These are phyloP conservation scores for Chlorella sp. DNA, from an alignment of 139 green algal genomes.

Conservation along the genomic window DNA sequence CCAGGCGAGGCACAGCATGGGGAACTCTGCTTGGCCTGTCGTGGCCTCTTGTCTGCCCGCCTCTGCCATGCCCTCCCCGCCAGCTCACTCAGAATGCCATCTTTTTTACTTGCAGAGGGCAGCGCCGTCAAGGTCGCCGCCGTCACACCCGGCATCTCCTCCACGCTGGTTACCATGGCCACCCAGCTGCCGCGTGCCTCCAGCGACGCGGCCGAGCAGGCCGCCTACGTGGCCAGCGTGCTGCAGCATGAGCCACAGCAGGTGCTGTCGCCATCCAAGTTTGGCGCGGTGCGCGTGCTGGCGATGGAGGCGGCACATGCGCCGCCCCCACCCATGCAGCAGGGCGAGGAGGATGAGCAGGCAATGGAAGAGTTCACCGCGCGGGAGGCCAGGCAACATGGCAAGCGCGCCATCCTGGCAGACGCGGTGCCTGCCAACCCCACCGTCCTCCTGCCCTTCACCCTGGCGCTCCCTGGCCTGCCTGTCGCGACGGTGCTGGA, in stretches of 20 bases:
- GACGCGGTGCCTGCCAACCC: too few relatives aligned
- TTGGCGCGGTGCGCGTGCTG: slow-evolving; percentile 23
- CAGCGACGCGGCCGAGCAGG: slow-evolving; percentile 18
- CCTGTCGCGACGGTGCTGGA: too few relatives aligned
- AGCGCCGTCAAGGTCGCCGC: slow-evolving; percentile 2
- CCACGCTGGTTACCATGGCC: slow-evolving; percentile 1
- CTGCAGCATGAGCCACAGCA: slow-evolving; percentile 30
- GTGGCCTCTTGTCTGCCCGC: not conserved
- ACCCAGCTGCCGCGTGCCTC: not conserved
- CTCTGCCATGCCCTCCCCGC: too few relatives aligned
- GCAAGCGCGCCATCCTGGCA: too few relatives aligned
- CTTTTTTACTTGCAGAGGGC: slow-evolving; percentile 20
- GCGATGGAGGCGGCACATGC: too few relatives aligned
- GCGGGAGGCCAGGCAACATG: too few relatives aligned
- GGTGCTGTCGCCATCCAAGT: slow-evolving; percentile 24
- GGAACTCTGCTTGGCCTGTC: not conserved
- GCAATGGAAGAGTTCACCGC: too few relatives aligned
- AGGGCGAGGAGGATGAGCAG: too few relatives aligned
- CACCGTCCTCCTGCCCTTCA: too few relatives aligned
- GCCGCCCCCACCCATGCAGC: too few relatives aligned
- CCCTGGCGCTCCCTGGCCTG: too few relatives aligned
- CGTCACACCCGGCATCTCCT: not conserved
- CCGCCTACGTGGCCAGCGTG: slow-evolving; percentile 28
- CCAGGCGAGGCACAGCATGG: not conserved
- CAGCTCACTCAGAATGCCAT: not conserved